Evolutionary conservation across 163 green algal genomes (phyloP).

Genomic region (Scenedesmus sp.): DNA sequence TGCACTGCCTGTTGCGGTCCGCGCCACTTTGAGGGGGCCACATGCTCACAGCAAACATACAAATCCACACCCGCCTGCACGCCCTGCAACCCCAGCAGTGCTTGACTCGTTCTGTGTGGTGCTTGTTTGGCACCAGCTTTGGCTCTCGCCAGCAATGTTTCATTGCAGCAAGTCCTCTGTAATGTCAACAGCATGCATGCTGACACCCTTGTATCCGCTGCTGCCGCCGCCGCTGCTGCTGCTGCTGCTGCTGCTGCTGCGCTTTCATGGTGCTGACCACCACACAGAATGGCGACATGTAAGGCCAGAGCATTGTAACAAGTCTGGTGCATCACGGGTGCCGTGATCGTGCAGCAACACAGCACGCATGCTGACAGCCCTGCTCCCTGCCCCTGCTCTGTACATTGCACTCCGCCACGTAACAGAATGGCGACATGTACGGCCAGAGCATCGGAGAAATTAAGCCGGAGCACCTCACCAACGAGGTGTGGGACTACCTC

Average conservation of each 20-base stretch:
- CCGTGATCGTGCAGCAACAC: background rate
- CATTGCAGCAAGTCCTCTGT: too few species aligned
- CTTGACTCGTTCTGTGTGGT: background rate
- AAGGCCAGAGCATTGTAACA: constrained; percentile 69
- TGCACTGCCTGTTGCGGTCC: background rate
- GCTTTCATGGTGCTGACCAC: too few species aligned
- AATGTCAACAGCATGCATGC: too few species aligned
- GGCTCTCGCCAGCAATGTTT: too few species aligned
- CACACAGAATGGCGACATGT: constrained; percentile 92
- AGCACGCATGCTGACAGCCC: background rate
- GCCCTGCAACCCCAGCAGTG: too few species aligned
- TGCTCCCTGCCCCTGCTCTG: background rate
- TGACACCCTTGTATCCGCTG: too few species aligned
- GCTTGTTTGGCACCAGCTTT: background rate
- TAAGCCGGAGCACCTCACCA: constrained; percentile 83
- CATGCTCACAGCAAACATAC: background rate
- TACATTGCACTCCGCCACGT: too few species aligned
- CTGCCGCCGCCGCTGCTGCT: background rate
- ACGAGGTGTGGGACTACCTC: constrained; percentile 96
- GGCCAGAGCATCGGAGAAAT: constrained; percentile 70
- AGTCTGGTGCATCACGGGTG: background rate
- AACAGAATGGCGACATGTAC: constrained; percentile 94
- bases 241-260: background rate
- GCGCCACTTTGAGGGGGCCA: constrained; percentile 50
- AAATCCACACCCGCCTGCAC: too few species aligned